Evolutionary conservation across 129 eudicot genomes (phyloP), one percentile per base, ranked within the genome.

Genomic region (Escallonia rubra): DNA sequence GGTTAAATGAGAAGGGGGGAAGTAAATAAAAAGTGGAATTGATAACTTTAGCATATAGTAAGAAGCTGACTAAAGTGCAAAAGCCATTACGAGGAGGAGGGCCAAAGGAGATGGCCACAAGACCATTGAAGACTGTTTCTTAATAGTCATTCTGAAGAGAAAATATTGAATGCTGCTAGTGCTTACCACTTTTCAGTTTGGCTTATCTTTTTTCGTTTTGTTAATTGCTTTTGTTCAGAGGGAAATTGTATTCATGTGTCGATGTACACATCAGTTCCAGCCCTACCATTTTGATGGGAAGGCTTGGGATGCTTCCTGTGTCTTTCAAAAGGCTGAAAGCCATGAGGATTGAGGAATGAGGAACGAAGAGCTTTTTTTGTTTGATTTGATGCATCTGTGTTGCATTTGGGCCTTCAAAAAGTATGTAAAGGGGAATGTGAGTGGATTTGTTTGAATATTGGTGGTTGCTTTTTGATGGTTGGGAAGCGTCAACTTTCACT

Each of bases 291-390:
- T 38, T 52, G 43, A 43, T 72, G 41, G 39, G 57, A 45, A 62
- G 80, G 74, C 41, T 71, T 75, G 77, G 81, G 74, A 67, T 86
- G 70, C 70, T 79, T 61, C 61, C 40, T 49, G 14, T 41, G 67
- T 51, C 69, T 73, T 72, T 69, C 65, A 67, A 64, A 77, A 80
- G 79, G 86, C 70, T 79, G 76, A 81, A 83, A 72, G 77, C 57
- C 75, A 83, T 59, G 70, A 64, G 65, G 70, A 78, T 62, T 66
- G 66, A 78, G 78, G 72, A 68, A 78, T 66, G 66, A 78, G 78
- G 72, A 72, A 78, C 57, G 63, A 62, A 56, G 82, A 67, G 78
- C 72, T 72, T 51, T 72, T 62, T 66, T 70, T 65, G 67, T 55
- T 68, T 76, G 61, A 70, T 78, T 47, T 69, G 62, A 58, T 79